Evolutionary conservation across 1,284 basidiomycete species (phyloP).

Genomic region (Austroboletus niveus): DNA sequence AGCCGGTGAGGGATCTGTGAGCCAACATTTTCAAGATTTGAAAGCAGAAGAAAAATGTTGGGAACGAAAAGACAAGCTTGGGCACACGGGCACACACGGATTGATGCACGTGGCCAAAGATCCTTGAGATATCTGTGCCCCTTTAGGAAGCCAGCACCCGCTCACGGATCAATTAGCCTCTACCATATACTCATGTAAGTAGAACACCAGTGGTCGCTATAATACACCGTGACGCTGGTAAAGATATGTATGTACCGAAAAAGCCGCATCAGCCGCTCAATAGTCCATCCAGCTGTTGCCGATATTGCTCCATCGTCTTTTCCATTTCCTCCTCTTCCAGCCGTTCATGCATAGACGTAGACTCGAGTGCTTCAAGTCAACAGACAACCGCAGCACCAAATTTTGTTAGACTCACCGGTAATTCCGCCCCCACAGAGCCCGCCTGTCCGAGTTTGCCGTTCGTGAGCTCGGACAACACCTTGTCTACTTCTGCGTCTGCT

Average conservation of each 20-base stretch:
- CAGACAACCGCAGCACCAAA: slow-evolving; percentile 1
- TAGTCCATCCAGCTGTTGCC: slow-evolving; percentile 81
- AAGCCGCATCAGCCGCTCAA: slow-evolving; percentile 57
- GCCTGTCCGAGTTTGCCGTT: slow-evolving; percentile 92
- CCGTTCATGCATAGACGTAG: slow-evolving; percentile 53
- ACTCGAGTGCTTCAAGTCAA: slow-evolving; percentile 33
- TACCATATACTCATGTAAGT: not conserved
- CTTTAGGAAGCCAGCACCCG: slow-evolving; percentile 10
- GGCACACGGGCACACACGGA: slow-evolving; percentile 26
- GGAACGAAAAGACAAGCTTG: slow-evolving; percentile 7
- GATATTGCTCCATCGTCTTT: slow-evolving; percentile 83
- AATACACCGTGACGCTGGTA: slow-evolving; percentile 8
- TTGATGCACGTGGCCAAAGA: slow-evolving; percentile 19
- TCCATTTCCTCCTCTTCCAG: slow-evolving; percentile 80
- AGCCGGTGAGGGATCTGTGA: slow-evolving; percentile 52
- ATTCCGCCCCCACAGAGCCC: slow-evolving; percentile 66
- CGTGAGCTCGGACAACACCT: slow-evolving; percentile 93
- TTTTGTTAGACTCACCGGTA: slow-evolving; percentile 65
- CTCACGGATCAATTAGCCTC: not conserved
- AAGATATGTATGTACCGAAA: slow-evolving; percentile 17
- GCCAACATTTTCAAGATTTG: slow-evolving; percentile 48
- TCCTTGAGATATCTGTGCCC: not conserved
- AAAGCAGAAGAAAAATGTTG: slow-evolving; percentile 5
- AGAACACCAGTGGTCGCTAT: slow-evolving; percentile 1
- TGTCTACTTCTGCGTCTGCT: slow-evolving; percentile 96